Conservation (phyloP, 108 stramenopile genomes). For the Fragilaria radians region DNA sequence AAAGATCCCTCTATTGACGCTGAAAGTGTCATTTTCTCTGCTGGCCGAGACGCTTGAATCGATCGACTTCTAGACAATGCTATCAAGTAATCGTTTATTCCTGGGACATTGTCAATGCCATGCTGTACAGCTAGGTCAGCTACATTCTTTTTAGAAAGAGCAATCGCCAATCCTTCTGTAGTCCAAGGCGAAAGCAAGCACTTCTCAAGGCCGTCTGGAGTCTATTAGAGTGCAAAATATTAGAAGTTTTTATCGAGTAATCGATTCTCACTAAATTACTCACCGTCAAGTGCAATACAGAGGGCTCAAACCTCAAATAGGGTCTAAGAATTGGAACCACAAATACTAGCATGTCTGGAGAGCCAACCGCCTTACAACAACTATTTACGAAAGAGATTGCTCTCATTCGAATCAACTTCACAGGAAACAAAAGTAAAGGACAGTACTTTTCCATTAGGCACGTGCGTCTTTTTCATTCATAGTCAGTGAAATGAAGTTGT, state of each 20-base stretch:
- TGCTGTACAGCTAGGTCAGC: too few species aligned
- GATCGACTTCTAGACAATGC: not conserved
- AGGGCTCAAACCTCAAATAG: conserved; percentile 58
- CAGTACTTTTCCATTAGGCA: conserved; percentile 57
- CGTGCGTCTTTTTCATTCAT: conserved; percentile 31
- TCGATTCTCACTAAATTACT: too few species aligned
- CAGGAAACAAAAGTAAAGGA: conserved; percentile 67
- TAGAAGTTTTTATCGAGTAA: too few species aligned
- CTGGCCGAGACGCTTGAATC: not conserved
- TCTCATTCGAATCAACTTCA: conserved; percentile 36
- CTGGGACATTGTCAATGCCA: too few species aligned
- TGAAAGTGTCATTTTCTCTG: conserved; percentile 3
- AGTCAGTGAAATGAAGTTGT: too few species aligned
- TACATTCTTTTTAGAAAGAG: too few species aligned
- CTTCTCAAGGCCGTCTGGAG: conserved; percentile 5
- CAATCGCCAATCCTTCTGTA: conserved; percentile 16
- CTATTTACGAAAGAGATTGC: conserved; percentile 37
- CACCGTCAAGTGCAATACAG: conserved; percentile 15
- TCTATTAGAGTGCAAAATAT: too few species aligned
- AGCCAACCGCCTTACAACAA: conserved; percentile 46
- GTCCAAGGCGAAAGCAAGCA: conserved; percentile 36
- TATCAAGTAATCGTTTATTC: not conserved
- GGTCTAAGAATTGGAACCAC: conserved; percentile 47
- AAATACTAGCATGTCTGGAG: conserved; percentile 63
- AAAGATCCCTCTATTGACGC: conserved; percentile 37